Conservation (phyloP, 2,329 filamentous ascomycete genomes). For the Fulvia fulva region DNA sequence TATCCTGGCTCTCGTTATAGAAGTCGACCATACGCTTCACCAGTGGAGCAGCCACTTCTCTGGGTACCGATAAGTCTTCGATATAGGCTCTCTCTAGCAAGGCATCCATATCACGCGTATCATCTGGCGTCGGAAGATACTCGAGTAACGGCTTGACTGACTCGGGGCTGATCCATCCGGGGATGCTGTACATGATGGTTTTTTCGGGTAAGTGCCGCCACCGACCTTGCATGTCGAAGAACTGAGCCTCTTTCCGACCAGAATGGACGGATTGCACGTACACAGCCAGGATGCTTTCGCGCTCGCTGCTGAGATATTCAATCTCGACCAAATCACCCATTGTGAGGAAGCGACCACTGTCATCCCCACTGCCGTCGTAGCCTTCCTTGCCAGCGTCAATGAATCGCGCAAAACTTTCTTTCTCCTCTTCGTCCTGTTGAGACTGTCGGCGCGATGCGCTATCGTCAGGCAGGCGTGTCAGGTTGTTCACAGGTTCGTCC, state of each 20-base stretch:
- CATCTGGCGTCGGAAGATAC: conserved; percentile 47
- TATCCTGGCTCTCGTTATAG: conserved; percentile 41
- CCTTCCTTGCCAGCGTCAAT: conserved; percentile 23
- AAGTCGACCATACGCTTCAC: conserved; percentile 43
- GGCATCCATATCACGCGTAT: conserved; percentile 28
- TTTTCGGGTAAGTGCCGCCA: conserved; percentile 41
- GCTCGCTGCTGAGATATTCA: conserved; percentile 28
- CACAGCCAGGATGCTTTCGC: conserved; percentile 46
- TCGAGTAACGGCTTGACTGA: conserved; percentile 47
- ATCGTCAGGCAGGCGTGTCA: conserved; percentile 30
- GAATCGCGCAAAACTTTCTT: conserved; percentile 20
- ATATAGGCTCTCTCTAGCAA: conserved; percentile 35
- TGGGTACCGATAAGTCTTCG: conserved; percentile 43
- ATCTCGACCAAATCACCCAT: conserved; percentile 50
- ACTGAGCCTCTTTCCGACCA: conserved; percentile 38
- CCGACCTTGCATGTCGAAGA: conserved; percentile 48
- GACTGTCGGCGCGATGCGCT: conserved; percentile 21
- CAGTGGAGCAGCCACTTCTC: conserved; percentile 43
- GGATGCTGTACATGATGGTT: conserved; percentile 47
- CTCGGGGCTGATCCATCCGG: conserved; percentile 45
- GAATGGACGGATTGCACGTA: conserved; percentile 37
- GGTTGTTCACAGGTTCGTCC: conserved; percentile 27
- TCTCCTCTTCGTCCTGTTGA: conserved; percentile 26
- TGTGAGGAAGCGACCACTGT: conserved; percentile 37
- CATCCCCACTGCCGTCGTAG: conserved; percentile 31